phyloP scores from a whole-genome alignment of 805 yeast genomes.

The Candida ascalaphidarum region DNA sequence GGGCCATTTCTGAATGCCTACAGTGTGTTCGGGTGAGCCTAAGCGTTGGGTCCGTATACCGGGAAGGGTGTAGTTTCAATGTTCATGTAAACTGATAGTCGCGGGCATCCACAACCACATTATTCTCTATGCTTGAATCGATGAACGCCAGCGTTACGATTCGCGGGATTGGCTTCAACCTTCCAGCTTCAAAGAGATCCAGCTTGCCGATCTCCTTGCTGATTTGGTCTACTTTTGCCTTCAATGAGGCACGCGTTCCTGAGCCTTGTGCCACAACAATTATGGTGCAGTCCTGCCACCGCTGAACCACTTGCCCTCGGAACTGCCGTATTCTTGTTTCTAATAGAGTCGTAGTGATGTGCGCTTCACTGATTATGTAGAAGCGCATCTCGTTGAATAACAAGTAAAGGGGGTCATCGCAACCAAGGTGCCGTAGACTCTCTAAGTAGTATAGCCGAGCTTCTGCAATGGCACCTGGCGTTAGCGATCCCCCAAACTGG shows the following conservation, averaged over 20 bases:
- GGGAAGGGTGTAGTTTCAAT: too few species aligned
- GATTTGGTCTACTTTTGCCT: conserved; percentile 6
- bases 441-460: too few species aligned
- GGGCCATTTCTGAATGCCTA: too few species aligned
- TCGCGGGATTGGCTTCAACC: conserved; percentile 17
- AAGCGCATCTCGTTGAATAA: conserved; percentile 28
- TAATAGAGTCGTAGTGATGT: conserved; percentile 1
- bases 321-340: conserved; percentile 32
- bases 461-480: too few species aligned
- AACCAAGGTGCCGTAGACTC: too few species aligned
- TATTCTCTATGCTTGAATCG: conserved; percentile 15
- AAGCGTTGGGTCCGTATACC: too few species aligned
- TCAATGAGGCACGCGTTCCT: conserved; percentile 2
- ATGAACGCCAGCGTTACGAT: conserved; percentile 27
- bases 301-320: conserved; percentile 26
- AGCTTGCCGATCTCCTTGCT: conserved; percentile 5
- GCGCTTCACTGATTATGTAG: conserved; percentile 15
- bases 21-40: too few species aligned
- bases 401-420: conserved; percentile 12
- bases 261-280: conserved; percentile 25
- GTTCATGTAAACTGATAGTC: conserved; percentile 20
- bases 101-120: conserved; percentile 19
- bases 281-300: conserved; percentile 19
- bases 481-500: conserved; percentile 1
- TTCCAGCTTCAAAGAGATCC: conserved; percentile 6